Conservation (phyloP, 768 basidiomycete genomes). For the Leccinum uliginosum region DNA sequence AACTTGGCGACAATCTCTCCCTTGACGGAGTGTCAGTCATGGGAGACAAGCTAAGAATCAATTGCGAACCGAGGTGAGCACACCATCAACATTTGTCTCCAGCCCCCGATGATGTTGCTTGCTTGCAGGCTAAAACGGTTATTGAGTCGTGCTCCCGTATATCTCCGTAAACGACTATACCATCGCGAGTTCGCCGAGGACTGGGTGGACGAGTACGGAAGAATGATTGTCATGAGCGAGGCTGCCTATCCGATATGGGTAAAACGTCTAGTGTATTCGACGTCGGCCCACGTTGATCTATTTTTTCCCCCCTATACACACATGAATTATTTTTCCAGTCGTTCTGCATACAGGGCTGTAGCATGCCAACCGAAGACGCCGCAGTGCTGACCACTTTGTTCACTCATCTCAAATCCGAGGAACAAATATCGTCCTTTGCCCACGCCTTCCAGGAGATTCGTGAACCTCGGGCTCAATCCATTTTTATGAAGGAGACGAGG, state of each 20-base stretch:
- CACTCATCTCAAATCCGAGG: conserved; percentile 42
- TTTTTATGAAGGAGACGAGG: conserved; percentile 42
- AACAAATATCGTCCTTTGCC: conserved; percentile 48
- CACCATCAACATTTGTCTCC: not conserved
- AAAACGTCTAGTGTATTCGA: conserved; percentile 4
- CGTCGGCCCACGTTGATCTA: not conserved
- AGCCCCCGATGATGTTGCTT: conserved; percentile 8
- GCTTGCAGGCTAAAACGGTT: conserved; percentile 35
- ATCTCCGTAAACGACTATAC: conserved; percentile 39
- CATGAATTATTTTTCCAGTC: conserved; percentile 40
- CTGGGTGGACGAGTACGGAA: conserved; percentile 48
- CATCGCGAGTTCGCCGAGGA: conserved; percentile 39
- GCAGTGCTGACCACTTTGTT: conserved; percentile 32
- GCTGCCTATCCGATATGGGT: conserved; percentile 59
- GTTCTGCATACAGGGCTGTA: conserved; percentile 38
- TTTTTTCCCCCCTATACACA: not conserved
- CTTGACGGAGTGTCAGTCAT: conserved; percentile 29
- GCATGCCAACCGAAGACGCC: conserved; percentile 33
- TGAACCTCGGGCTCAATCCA: conserved; percentile 41
- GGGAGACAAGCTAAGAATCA: conserved; percentile 31
- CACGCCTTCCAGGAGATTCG: conserved; percentile 60
- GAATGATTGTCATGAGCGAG: conserved; percentile 54
- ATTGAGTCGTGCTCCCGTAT: conserved; percentile 32
- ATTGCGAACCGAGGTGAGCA: conserved; percentile 38
- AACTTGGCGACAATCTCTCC: conserved; percentile 25